phyloP scores from a whole-genome alignment of 1,139 yeast genomes.

The Hansenula anomala region DNA sequence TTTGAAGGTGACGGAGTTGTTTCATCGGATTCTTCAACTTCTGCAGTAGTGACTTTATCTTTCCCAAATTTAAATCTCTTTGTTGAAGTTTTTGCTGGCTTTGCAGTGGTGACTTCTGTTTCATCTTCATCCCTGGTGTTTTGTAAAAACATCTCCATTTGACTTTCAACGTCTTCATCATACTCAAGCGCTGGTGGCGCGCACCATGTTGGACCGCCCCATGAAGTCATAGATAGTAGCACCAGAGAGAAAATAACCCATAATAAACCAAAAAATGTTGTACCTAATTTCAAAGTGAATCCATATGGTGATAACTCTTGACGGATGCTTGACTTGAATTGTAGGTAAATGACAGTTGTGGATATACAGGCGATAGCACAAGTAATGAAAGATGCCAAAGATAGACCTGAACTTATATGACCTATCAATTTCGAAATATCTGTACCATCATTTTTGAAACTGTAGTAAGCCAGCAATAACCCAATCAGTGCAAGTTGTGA shows the following conservation, averaged over 20 bases:
- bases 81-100: neutral
- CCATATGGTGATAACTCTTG: conserved; percentile 41
- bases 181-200: conserved; percentile 24
- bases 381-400: conserved; percentile 32
- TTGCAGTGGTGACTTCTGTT: neutral
- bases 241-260: conserved; percentile 33
- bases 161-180: conserved; percentile 3
- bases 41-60: neutral
- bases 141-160: neutral
- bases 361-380: conserved; percentile 28
- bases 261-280: conserved; percentile 35
- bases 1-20: neutral
- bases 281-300: conserved; percentile 36
- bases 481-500: conserved; percentile 28
- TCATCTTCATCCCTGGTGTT: too few relatives aligned
- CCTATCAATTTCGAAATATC: conserved; percentile 27
- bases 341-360: conserved; percentile 25
- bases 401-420: conserved; percentile 30
- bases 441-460: conserved; percentile 28
- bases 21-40: neutral
- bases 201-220: conserved; percentile 44
- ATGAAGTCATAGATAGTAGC: conserved; percentile 23
- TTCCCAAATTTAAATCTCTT: neutral
- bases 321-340: conserved; percentile 28
- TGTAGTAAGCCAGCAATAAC: conserved; percentile 32